Evolutionary conservation across 192 early-diverging fungal genomes (phyloP), one percentile per base, ranked within the genome.

Genomic region (Paraglomus occultum): DNA sequence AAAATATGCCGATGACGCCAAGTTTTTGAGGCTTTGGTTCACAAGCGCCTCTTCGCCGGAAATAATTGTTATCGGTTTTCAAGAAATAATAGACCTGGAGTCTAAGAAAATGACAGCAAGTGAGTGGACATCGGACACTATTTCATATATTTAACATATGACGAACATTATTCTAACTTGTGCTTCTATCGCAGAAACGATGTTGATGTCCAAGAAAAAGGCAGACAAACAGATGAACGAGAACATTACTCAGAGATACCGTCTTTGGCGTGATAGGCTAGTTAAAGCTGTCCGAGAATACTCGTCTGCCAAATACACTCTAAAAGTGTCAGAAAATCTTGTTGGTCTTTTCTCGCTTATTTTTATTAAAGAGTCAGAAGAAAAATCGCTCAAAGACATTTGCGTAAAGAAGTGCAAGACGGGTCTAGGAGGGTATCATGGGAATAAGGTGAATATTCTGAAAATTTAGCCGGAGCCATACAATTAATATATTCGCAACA

Each of bases 261-360:
- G 85, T 52, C 77, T 89, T 22, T 98, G 96, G 95, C 90, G 88
- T 45, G 86, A 93, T 39, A 84, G 86, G 66, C 75, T 96, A 55
- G 80, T 87, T 6, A 72, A 79, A 31, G 79, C 81, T 23, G 82
- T 96, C 47, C 58, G 79, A 7, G 79, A 83, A 9, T 74, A 87
- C 50, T 82, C 77, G 3, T 74, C 77, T 10, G 75, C 77, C 43
- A 68, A 77, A 12, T 78, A 79, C 59, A 71, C 71, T 8, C 94
- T 90, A 62, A 83, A 82, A 42, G 74, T 88, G 5, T 83, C 89
- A 39, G 87, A 89, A 47, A 87, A 92, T 76, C 80, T 98, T 58
- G 93, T 99, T 23, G 97, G 97, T 7, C 80, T 99, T 54, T 95
- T 95, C 73, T 88, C 92, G 53, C 91, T 88, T 63, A 84, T 95